Conservation (phyloP, 805 yeast genomes). For the Saturnispora silvae region DNA sequence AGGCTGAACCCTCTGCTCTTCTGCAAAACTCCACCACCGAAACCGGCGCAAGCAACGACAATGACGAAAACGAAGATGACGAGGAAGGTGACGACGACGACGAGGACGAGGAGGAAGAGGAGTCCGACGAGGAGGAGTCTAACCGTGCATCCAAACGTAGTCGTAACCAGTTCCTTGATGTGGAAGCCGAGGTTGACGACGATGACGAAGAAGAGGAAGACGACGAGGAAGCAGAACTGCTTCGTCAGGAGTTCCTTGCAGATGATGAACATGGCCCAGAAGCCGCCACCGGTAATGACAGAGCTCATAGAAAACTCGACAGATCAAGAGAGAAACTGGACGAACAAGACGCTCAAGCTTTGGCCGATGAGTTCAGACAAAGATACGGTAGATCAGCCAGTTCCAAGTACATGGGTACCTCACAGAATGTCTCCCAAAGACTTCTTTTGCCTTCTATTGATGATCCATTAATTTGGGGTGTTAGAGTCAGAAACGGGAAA, state of each 20-base stretch:
- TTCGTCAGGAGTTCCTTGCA: conserved; percentile 72
- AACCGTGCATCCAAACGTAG: conserved; percentile 37
- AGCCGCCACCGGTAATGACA: conserved; percentile 37
- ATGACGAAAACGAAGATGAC: conserved; percentile 16
- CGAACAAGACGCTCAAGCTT: conserved; percentile 88
- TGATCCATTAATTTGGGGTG: conserved; percentile 94
- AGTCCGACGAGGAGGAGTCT: conserved; percentile 47
- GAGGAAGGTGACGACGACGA: conserved; percentile 23
- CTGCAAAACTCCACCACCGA: too few species aligned
- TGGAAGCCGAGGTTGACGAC: conserved; percentile 97
- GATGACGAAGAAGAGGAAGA: conserved; percentile 92
- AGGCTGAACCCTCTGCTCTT: background rate
- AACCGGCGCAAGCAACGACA: too few species aligned
- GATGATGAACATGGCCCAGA: conserved; percentile 40
- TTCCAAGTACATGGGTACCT: conserved; percentile 71
- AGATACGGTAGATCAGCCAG: conserved; percentile 82
- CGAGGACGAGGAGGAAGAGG: conserved; percentile 37
- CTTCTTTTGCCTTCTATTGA: conserved; percentile 89
- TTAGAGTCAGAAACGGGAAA: conserved; percentile 84
- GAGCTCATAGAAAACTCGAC: conserved; percentile 86
- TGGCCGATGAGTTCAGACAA: conserved; percentile 86
- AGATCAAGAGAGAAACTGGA: conserved; percentile 70
- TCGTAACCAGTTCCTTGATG: conserved; percentile 86
- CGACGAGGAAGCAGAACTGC: conserved; percentile 87
- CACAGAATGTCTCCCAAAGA: conserved; percentile 85